These are phyloP conservation scores for Trametes punicea DNA, from an alignment of 768 basidiomycete genomes.

Conservation along the genomic window DNA sequence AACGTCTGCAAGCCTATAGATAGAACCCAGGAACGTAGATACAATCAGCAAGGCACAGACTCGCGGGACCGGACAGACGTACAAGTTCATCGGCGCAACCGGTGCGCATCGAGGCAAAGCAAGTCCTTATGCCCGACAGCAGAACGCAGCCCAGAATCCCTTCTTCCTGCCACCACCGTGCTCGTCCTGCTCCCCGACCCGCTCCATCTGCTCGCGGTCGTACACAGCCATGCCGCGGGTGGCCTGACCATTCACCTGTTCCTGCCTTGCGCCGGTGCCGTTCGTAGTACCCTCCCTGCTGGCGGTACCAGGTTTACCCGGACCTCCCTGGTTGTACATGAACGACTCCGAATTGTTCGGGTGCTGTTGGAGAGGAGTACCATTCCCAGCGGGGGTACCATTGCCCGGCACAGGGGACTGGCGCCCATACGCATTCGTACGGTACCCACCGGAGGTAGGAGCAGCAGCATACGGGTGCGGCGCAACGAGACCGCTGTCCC, in stretches of 20 bases:
- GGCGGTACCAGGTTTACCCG: constrained; percentile 40
- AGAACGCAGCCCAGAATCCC: constrained; percentile 62
- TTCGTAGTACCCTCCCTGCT: constrained; percentile 53
- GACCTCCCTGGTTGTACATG: constrained; percentile 57
- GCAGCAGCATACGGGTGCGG: constrained; percentile 75
- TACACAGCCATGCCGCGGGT: constrained; percentile 60
- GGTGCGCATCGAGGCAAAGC: constrained; percentile 21
- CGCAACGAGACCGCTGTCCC: constrained; percentile 44
- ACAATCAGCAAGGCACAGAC: neutral
- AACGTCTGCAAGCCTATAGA: constrained; percentile 14
- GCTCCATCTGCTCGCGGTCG: constrained; percentile 61
- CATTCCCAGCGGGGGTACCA: constrained; percentile 34
- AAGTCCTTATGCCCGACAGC: constrained; percentile 56
- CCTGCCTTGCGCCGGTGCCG: constrained; percentile 31
- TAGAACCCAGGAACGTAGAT: neutral
- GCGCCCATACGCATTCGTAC: constrained; percentile 54
- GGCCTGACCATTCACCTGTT: constrained; percentile 36
- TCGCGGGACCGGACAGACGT: constrained; percentile 3
- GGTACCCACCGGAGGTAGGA: constrained; percentile 55
- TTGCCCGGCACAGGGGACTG: constrained; percentile 33
- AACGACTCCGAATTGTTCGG: constrained; percentile 54
- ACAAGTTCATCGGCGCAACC: constrained; percentile 21
- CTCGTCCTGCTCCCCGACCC: constrained; percentile 58
- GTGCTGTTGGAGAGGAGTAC: constrained; percentile 38
- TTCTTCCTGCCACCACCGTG: constrained; percentile 54